Conservation (phyloP, 371 early-diverging fungal species). For the Conidiobolus incongruus region DNA sequence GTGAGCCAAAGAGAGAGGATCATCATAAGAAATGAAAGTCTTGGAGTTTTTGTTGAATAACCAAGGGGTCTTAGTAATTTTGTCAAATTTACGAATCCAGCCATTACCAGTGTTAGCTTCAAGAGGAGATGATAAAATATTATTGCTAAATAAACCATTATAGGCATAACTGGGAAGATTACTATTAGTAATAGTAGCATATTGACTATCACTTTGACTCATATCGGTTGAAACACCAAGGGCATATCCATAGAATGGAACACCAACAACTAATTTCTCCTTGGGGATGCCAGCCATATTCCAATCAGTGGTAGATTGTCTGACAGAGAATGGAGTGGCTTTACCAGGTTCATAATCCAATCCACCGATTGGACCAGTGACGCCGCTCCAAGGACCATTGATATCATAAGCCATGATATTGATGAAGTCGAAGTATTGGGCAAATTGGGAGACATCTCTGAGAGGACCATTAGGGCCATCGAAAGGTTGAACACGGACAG, state of each 20-base stretch:
- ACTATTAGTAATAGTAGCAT: neutral
- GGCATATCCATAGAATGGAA: too few relatives aligned
- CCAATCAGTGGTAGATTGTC: slow-evolving; percentile 16
- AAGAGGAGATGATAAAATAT: slow-evolving; percentile 25
- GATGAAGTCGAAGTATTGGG: slow-evolving; percentile 25
- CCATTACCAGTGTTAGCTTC: slow-evolving; percentile 22
- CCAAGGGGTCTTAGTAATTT: slow-evolving; percentile 39
- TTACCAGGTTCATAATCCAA: neutral
- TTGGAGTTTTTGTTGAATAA: slow-evolving; percentile 25
- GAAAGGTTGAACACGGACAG: slow-evolving; percentile 41
- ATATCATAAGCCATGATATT: too few relatives aligned
- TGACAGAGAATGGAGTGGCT: slow-evolving; percentile 25
- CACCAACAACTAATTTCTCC: slow-evolving; percentile 25
- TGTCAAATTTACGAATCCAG: slow-evolving; percentile 33
- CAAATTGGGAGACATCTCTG: slow-evolving; percentile 27
- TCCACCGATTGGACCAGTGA: slow-evolving; percentile 21
- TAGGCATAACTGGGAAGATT: neutral
- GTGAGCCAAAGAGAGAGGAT: slow-evolving; percentile 21
- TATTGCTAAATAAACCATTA: neutral
- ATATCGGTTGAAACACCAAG: slow-evolving; percentile 6
- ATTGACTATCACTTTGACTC: slow-evolving; percentile 1
- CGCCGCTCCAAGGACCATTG: slow-evolving; percentile 25
- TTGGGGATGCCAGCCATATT: slow-evolving; percentile 26
- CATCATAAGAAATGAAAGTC: slow-evolving; percentile 36
- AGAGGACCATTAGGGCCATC: slow-evolving; percentile 24